A percentile compares a stretch with the other conserved stretches of the same genome.
phyloP scores from a whole-genome alignment of 345 rosid genomes.

The Boechera retrofracta region DNA sequence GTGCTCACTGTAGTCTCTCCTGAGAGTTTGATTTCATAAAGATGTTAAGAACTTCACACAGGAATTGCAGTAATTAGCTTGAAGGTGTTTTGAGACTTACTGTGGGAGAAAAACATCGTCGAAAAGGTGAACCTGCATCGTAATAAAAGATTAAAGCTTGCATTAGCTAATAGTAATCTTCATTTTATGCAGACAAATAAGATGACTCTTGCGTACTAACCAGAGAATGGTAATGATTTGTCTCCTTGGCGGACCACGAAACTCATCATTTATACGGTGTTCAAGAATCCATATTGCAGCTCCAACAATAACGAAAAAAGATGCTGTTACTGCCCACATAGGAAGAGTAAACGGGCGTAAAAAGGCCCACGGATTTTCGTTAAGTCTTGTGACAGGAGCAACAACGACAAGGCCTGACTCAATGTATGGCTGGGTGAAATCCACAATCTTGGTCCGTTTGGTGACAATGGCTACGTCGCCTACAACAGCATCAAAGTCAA shows the following conservation, averaged over 20 bases:
- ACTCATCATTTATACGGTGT: constrained; percentile 83
- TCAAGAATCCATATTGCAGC: constrained; percentile 89
- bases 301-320: constrained; percentile 73
- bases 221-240: constrained; percentile 76
- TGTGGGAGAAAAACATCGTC: constrained; percentile 83
- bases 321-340: constrained; percentile 86
- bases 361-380: constrained; percentile 78
- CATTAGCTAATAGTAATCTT: constrained; percentile 5
- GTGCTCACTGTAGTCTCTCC: constrained; percentile 85
- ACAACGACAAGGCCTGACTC: constrained; percentile 94
- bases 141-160: constrained; percentile 15
- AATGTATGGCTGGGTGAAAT: constrained; percentile 85
- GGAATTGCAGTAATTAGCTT: constrained; percentile 17
- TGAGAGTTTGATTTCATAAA: constrained; percentile 46
- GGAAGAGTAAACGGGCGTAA: constrained; percentile 73
- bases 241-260: constrained; percentile 81
- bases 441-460: constrained; percentile 70
- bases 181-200: constrained; percentile 8
- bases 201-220: constrained; percentile 50
- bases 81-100: constrained; percentile 54
- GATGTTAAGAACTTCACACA: constrained; percentile 24
- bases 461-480: constrained; percentile 87
- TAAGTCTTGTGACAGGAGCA: constrained; percentile 68
- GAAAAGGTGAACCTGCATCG: constrained; percentile 84
- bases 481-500: constrained; percentile 81